Evolutionary conservation across 148 eudicot genomes (phyloP), one percentile per base, ranked within the genome.

Genomic region (Camellia sinensis): DNA sequence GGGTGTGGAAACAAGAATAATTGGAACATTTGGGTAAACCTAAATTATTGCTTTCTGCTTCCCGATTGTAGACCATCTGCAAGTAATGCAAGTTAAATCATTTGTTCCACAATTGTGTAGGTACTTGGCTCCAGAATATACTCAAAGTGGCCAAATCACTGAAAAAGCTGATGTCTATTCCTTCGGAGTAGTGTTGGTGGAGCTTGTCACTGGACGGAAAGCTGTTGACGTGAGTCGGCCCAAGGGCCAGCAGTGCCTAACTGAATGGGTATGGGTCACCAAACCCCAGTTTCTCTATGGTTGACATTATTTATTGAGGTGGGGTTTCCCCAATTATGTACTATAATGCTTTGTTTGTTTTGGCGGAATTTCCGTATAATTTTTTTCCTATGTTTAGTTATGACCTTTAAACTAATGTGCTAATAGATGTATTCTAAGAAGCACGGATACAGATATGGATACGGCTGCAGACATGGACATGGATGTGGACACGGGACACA

Each of bases 151-250:
- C 56, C 92, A 94, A 83, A 85, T 94, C 75, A 90, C 97, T 5
- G 98, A 94, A 81, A 94, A 94, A 74, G 90, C 98, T 72, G 98
- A 94, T 84, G 97, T 91, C 5, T 94, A 92, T 83, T 90, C 98
- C 57, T 94, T 94, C 80, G 98, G 98, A 37, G 88, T 94, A 40
- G 91, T 94, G 50, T 77, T 94, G 82, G 70, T 93, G 74, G 98
- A 92, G 81, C 94, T 94, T 63, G 83, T 93, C 22, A 87, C 97
- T 45, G 98, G 97, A 43, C 90, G 98, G 66, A 94, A 93, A 87
- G 97, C 97, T 80, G 87, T 94, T 75, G 97, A 94, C 77, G 83
- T 94, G 60, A 88, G 84, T 75, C 87, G 92, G 68, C 94, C 97
- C 52, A 94, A 87, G 91, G 98, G 98, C 67, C 85, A 94, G 78